Percentiles rank a stretch among this genome's conserved stretches.
These are phyloP conservation scores for Nakaseomyces glabratus DNA, from an alignment of 1,139 yeast genomes.

Conservation along the genomic window DNA sequence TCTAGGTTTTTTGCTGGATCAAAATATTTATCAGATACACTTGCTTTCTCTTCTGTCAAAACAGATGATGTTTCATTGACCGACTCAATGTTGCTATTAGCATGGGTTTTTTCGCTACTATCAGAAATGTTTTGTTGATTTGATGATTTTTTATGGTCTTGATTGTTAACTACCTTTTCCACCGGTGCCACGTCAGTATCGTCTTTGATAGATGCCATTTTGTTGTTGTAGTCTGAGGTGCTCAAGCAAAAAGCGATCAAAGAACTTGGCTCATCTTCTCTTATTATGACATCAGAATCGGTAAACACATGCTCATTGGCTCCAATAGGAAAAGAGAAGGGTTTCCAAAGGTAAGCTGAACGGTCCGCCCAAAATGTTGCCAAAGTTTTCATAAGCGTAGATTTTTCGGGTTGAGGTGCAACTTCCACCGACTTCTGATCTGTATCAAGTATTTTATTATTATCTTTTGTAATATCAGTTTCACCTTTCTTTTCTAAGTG, in stretches of 20 bases:
- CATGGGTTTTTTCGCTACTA: constrained; percentile 1
- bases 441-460: constrained; percentile 17
- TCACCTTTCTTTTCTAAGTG: constrained; percentile 2
- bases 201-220: constrained; percentile 34
- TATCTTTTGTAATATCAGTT: not conserved
- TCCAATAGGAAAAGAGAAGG: constrained; percentile 72
- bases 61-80: too few species aligned
- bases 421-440: constrained; percentile 17
- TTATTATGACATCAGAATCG: constrained; percentile 84
- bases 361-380: constrained; percentile 97
- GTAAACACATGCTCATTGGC: constrained; percentile 85
- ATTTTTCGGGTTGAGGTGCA: constrained; percentile 47
- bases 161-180: too few species aligned
- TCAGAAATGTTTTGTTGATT: too few species aligned
- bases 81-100: too few species aligned
- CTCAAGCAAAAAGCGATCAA: constrained; percentile 87
- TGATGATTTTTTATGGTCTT: too few species aligned
- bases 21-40: not conserved
- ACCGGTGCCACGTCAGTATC: not conserved
- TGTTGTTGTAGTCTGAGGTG: constrained; percentile 69
- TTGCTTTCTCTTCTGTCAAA: too few species aligned
- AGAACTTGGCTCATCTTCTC: constrained; percentile 97
- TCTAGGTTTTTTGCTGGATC: constrained; percentile 36
- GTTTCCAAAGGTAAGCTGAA: constrained; percentile 93
- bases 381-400: constrained; percentile 71